These are phyloP conservation scores for Talaromyces thailandensis DNA, from an alignment of 495 filamentous ascomycete genomes.

Conservation along the genomic window DNA sequence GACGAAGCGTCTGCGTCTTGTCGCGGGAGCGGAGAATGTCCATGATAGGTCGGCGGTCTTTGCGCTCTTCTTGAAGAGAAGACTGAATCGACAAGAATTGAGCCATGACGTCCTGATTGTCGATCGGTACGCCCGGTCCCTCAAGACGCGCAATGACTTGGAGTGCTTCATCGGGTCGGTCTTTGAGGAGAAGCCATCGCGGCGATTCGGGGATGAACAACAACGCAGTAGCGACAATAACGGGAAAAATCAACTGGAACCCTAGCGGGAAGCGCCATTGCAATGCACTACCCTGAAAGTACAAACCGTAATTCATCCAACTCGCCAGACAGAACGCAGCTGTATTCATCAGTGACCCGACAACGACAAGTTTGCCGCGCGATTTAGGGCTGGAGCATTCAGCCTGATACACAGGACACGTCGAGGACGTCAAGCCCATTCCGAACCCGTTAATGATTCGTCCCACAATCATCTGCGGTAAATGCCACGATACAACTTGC, in stretches of 20 bases:
- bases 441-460: constrained; percentile 28
- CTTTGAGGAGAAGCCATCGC: constrained; percentile 20
- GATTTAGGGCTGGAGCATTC: constrained; percentile 20
- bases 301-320: constrained; percentile 31
- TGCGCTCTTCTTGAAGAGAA: constrained; percentile 13
- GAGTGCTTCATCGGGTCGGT: constrained; percentile 41
- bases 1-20: constrained; percentile 13
- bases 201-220: constrained; percentile 20
- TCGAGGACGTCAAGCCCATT: constrained; percentile 26
- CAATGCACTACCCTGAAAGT: constrained; percentile 16
- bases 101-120: constrained; percentile 28
- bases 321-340: constrained; percentile 27
- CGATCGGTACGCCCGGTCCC: constrained; percentile 31
- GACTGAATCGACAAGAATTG: constrained; percentile 16
- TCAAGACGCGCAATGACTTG: constrained; percentile 35
- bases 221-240: constrained; percentile 16
- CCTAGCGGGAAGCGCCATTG: constrained; percentile 45
- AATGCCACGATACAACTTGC: constrained; percentile 21
- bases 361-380: constrained; percentile 24
- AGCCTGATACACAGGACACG: constrained; percentile 33
- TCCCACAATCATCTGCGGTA: constrained; percentile 32
- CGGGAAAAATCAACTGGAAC: constrained; percentile 36
- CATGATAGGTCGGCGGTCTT: constrained; percentile 7
- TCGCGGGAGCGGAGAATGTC: constrained; percentile 14
- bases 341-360: constrained; percentile 19